These are phyloP conservation scores for Alnus glutinosa DNA, from an alignment of 306 rosid species.

Conservation along the genomic window DNA sequence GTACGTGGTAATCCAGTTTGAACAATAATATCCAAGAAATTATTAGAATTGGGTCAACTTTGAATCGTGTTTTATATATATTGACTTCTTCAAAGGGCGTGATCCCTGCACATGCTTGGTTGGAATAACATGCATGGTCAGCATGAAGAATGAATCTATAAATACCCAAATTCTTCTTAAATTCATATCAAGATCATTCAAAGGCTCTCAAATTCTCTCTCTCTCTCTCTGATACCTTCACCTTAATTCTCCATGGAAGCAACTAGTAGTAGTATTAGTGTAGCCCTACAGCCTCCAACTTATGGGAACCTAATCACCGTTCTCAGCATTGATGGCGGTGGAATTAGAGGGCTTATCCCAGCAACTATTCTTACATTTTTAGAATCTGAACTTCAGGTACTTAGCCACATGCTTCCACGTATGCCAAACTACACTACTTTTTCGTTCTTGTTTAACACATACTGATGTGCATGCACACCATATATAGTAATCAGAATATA, in stretches of 20 bases:
- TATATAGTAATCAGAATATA: no score
- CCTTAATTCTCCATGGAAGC: not conserved
- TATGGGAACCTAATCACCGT: constrained; percentile 3
- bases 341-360: constrained; percentile 10
- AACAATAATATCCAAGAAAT: no score
- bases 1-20: no score
- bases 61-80: no score
- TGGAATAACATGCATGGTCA: not conserved
- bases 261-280: no score
- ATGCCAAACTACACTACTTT: no score
- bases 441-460: no score
- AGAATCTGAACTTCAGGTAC: not conserved
- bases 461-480: no score
- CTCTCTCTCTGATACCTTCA: no score
- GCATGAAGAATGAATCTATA: not conserved
- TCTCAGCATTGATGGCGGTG: constrained; percentile 6
- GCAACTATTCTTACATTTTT: constrained; percentile 5
- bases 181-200: not conserved
- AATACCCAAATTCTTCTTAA: not conserved
- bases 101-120: not conserved
- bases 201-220: not conserved
- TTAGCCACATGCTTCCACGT: no score
- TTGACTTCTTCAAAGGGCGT: no score
- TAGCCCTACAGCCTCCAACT: constrained; percentile 4
- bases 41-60: no score